Evolutionary conservation across 208 protist species (phyloP), one percentile per base, ranked within the genome.

Genomic region (Leishmania braziliensis): DNA sequence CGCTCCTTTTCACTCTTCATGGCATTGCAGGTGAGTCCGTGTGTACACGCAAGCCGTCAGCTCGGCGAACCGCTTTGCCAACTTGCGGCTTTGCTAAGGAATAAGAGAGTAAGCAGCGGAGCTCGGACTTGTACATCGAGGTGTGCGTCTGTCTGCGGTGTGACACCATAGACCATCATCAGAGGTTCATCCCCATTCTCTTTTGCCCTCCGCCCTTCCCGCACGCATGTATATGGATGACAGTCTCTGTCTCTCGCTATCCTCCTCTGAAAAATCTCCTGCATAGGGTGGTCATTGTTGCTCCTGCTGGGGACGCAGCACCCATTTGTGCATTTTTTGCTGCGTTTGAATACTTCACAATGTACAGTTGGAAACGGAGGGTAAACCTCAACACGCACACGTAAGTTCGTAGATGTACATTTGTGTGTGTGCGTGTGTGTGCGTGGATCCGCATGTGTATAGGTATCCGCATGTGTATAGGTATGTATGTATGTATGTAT

Each of bases 1-100:
- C 43, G 2, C 68, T 62, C 20, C 3, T 53, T 33, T 51, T 51
- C 46, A 81, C 82, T 5, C 43, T 79, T 53, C 77, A 68, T 5
- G 62, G 48, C 29, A 48, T 81, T 26, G 58, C 82, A 9, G 63
- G 72, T 36, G 29, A 48, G 10, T 69, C 71, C 6, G 66, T 75
- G 66, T 75, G 39, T 69, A 63, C 53, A 26, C 10, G 14, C 77
- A 81, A 8, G 82, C 82, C 1, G 53, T 85, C 5, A n/a, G 14
- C 20, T 81, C 77, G 0, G 82, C 72, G 5, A 60, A 60, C 20
- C 62, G 39, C 6, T 54, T 54, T 75, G 51, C 39, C 16, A 10
- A 18, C 5, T 16, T n/a, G n/a, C 71, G 6, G 39, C 6, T 54
- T 54, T 75, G 51, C 39, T 46, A 10, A 18, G n/a, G 51, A 3